Percentiles rank a stretch among this genome's conserved stretches.
Conservation (phyloP, 306 rosid genomes). For the Prunus dulcis region DNA sequence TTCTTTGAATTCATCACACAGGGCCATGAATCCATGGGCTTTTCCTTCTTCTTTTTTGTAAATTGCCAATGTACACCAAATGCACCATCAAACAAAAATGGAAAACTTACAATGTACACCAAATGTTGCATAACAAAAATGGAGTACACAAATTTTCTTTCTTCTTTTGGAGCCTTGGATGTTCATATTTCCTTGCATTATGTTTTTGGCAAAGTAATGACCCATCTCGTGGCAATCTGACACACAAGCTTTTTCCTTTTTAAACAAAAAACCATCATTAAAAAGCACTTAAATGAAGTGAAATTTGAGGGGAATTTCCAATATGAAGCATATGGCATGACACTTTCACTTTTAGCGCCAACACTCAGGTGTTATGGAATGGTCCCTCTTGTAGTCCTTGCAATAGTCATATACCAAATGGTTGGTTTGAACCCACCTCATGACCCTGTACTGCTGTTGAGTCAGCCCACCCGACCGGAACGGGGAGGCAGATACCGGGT, state of each 20-base stretch:
- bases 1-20: not conserved
- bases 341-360: slow-evolving; percentile 29
- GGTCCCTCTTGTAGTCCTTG: slow-evolving; percentile 72
- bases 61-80: not conserved
- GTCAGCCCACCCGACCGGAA: slow-evolving; percentile 77
- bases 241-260: not conserved
- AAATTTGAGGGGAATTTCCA: slow-evolving; percentile 10
- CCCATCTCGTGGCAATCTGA: slow-evolving; percentile 33
- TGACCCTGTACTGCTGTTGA: slow-evolving; percentile 47
- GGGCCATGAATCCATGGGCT: too few species aligned
- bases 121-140: slow-evolving; percentile 9
- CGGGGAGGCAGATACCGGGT: slow-evolving; percentile 69
- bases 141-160: slow-evolving; percentile 25
- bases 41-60: not conserved
- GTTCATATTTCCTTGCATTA: slow-evolving; percentile 27
- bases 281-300: slow-evolving; percentile 24
- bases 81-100: not conserved
- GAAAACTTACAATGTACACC: slow-evolving; percentile 12
- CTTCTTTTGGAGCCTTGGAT: slow-evolving; percentile 34
- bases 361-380: slow-evolving; percentile 84
- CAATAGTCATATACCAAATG: slow-evolving; percentile 87
- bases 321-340: not conserved
- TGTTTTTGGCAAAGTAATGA: slow-evolving; percentile 20
- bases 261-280: not conserved
- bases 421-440: slow-evolving; percentile 81